phyloP scores from a whole-genome alignment of 1,139 yeast genomes.

The Blastobotrys capitulatus region DNA sequence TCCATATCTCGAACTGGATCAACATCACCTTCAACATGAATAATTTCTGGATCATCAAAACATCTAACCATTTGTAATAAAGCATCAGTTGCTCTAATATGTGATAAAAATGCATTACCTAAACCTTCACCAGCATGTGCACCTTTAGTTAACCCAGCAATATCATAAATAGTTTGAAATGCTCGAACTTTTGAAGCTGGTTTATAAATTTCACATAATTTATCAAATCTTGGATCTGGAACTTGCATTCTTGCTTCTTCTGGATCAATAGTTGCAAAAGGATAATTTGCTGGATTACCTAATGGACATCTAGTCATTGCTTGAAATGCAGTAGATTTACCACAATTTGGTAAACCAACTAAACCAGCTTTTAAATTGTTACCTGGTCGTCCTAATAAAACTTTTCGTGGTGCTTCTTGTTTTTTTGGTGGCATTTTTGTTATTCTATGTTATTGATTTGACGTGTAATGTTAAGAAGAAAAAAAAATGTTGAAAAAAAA shows the following conservation, averaged over 20 bases:
- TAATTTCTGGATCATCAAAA: slow-evolving; percentile 96
- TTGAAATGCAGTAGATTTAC: slow-evolving; percentile 76
- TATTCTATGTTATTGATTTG: background rate
- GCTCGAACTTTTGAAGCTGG: slow-evolving; percentile 91
- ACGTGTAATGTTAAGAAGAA: background rate
- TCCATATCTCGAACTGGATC: slow-evolving; percentile 94
- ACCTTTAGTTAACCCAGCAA: slow-evolving; percentile 97
- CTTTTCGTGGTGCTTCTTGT: slow-evolving; percentile 82
- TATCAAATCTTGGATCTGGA: slow-evolving; percentile 87
- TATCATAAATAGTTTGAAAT: slow-evolving; percentile 87
- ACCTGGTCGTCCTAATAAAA: slow-evolving; percentile 96
- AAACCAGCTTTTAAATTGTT: slow-evolving; percentile 62
- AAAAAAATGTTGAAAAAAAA: background rate
- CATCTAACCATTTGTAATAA: slow-evolving; percentile 97
- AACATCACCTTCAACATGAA: slow-evolving; percentile 97
- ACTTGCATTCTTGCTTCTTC: slow-evolving; percentile 98
- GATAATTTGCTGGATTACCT: slow-evolving; percentile 97
- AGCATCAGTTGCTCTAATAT: slow-evolving; percentile 97
- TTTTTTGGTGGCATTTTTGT: slow-evolving; percentile 86
- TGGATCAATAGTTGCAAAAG: slow-evolving; percentile 98
- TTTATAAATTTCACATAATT: slow-evolving; percentile 64
- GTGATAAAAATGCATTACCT: slow-evolving; percentile 96
- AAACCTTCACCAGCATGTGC: slow-evolving; percentile 98
- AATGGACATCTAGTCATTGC: slow-evolving; percentile 82
- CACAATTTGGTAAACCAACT: slow-evolving; percentile 92